Conservation (phyloP, 2,329 filamentous ascomycete genomes). For the Trichoderma sp. region DNA sequence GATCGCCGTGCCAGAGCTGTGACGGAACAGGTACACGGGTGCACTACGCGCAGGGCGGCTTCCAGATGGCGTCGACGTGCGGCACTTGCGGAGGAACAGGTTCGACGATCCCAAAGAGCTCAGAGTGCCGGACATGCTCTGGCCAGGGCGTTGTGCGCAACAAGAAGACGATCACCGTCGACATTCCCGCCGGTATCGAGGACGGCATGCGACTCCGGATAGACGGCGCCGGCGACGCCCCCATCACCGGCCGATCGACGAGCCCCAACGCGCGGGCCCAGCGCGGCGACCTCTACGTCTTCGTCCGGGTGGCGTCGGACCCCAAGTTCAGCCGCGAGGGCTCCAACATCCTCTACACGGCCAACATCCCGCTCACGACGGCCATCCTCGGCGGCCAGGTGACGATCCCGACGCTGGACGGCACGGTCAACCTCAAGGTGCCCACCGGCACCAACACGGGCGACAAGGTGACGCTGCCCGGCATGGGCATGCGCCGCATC, state of each 20-base stretch:
- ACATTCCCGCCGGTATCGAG: constrained; percentile 94
- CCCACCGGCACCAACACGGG: constrained; percentile 89
- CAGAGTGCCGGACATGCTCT: constrained; percentile 76
- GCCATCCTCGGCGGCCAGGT: constrained; percentile 90
- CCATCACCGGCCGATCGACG: constrained; percentile 70
- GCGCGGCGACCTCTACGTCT: constrained; percentile 87
- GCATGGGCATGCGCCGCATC: constrained; percentile 93
- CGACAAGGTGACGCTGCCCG: constrained; percentile 83
- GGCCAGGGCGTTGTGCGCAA: constrained; percentile 86
- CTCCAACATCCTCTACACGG: constrained; percentile 90
- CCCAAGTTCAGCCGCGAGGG: constrained; percentile 85
- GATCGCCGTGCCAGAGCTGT: constrained; percentile 74
- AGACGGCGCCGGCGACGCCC: constrained; percentile 83
- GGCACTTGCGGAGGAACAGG: constrained; percentile 78
- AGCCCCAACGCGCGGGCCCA: constrained; percentile 65
- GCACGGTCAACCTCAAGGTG: constrained; percentile 86
- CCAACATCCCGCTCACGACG: constrained; percentile 87
- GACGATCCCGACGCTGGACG: constrained; percentile 84
- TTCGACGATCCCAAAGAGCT: constrained; percentile 72
- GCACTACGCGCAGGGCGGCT: constrained; percentile 87
- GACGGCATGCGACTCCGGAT: constrained; percentile 92
- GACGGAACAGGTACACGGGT: constrained; percentile 84
- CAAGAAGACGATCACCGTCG: constrained; percentile 78
- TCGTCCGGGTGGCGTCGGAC: constrained; percentile 86
- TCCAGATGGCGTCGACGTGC: constrained; percentile 95